These are phyloP conservation scores for Diaporthe vexans DNA, from an alignment of 2,329 filamentous ascomycete genomes.

Conservation along the genomic window DNA sequence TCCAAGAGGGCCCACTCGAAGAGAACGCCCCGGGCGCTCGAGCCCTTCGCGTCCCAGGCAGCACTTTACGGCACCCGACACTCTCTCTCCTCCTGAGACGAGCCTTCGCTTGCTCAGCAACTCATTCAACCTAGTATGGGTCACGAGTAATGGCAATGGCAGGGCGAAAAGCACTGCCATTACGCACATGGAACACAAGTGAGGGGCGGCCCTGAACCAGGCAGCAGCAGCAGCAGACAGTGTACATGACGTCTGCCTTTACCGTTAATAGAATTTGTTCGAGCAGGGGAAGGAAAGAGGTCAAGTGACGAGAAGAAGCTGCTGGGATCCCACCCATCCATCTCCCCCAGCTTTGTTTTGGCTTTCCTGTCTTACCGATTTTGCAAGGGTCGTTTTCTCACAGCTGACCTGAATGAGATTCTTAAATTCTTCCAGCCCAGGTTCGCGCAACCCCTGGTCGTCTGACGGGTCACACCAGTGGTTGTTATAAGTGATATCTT, in stretches of 20 bases:
- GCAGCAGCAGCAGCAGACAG: background rate
- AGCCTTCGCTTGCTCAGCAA: background rate
- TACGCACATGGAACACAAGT: background rate
- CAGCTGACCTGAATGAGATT: background rate
- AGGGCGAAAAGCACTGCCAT: background rate
- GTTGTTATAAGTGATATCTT: slow-evolving; percentile 27
- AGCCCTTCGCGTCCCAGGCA: slow-evolving; percentile 15
- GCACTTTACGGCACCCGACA: slow-evolving; percentile 7
- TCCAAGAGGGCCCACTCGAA: slow-evolving; percentile 1
- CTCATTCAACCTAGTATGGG: background rate
- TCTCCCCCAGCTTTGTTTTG: background rate
- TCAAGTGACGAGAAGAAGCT: slow-evolving; percentile 27
- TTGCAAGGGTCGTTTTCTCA: background rate
- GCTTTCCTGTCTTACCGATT: background rate
- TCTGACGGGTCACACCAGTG: slow-evolving; percentile 16
- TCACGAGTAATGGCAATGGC: slow-evolving; percentile 12
- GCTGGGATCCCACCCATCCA: slow-evolving; percentile 1
- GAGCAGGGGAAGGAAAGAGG: background rate
- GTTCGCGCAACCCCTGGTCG: slow-evolving; percentile 1
- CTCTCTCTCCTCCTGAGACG: background rate
- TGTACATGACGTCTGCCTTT: background rate
- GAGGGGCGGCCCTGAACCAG: background rate
- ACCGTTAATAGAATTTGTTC: background rate
- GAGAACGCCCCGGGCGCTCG: slow-evolving; percentile 7
- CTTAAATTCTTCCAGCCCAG: background rate